Percentiles rank a stretch among this genome's conserved stretches.
Evolutionary conservation across 306 rosid species (phyloP).

Genomic region (Cicer yamashitae): DNA sequence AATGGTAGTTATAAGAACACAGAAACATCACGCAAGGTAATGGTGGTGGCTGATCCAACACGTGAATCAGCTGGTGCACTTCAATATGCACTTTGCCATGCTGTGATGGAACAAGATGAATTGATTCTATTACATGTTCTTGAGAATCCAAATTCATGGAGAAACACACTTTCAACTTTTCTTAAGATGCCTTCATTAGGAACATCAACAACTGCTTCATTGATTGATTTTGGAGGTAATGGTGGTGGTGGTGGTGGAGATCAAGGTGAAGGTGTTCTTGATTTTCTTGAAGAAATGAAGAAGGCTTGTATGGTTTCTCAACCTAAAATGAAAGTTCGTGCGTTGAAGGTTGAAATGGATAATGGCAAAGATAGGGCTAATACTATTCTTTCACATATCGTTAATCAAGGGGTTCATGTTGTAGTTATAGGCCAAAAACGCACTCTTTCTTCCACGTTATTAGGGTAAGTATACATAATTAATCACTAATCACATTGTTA

Average conservation of each 20-base stretch:
- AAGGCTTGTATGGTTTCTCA: conserved; percentile 53
- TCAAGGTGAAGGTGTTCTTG: background rate
- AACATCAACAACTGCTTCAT: conserved; percentile 27
- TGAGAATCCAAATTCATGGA: conserved; percentile 60
- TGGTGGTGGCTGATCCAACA: conserved; percentile 80
- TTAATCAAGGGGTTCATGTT: conserved; percentile 55
- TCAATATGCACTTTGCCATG: conserved; percentile 72
- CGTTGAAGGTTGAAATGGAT: conserved; percentile 49
- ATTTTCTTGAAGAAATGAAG: conserved; percentile 79
- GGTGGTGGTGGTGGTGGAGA: conserved; percentile 22
- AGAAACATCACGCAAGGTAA: conserved; percentile 50
- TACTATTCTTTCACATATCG: conserved; percentile 56
- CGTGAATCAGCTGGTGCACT: conserved; percentile 75
- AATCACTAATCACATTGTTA: no score
- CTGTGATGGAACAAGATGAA: conserved; percentile 67
- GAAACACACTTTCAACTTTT: conserved; percentile 55
- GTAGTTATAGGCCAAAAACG: conserved; percentile 72
- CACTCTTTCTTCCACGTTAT: conserved; percentile 63
- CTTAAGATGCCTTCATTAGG: conserved; percentile 59
- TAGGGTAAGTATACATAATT: conserved; percentile 54
- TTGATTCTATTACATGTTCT: conserved; percentile 72
- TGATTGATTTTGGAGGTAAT: conserved; percentile 46
- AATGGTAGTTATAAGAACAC: conserved; percentile 36
- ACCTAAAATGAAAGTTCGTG: conserved; percentile 55
- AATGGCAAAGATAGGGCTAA: conserved; percentile 61